Percentiles rank a stretch among this genome's conserved stretches.
phyloP scores from a whole-genome alignment of 2,329 filamentous ascomycete species.

The Exophiala spinifera region DNA sequence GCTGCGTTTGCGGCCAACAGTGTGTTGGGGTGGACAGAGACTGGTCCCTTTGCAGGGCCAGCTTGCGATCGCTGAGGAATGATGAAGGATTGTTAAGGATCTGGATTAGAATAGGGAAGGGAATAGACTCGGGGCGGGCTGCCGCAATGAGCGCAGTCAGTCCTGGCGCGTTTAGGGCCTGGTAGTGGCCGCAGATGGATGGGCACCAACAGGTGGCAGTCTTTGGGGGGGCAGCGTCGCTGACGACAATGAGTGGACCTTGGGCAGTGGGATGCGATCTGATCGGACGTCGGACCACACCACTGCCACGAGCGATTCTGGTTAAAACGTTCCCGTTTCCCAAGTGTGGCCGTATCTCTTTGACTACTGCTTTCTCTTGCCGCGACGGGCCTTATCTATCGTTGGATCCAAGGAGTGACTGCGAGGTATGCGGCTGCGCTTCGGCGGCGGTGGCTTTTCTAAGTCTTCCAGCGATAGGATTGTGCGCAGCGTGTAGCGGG shows the following conservation, averaged over 20 bases:
- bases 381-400: background rate
- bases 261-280: background rate
- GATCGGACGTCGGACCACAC: slow-evolving; percentile 2
- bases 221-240: background rate
- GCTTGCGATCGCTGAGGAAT: slow-evolving; percentile 28
- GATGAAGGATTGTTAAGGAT: slow-evolving; percentile 21
- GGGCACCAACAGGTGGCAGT: background rate
- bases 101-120: slow-evolving; percentile 12
- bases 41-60: slow-evolving; percentile 30
- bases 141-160: slow-evolving; percentile 12
- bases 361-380: background rate
- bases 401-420: background rate
- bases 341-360: background rate
- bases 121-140: slow-evolving; percentile 15
- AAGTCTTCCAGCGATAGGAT: background rate
- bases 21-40: slow-evolving; percentile 16
- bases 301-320: background rate
- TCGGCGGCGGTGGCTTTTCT: background rate
- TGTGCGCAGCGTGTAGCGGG: slow-evolving; percentile 18
- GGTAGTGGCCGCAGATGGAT: background rate
- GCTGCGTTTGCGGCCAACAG: slow-evolving; percentile 29
- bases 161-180: slow-evolving; percentile 4
- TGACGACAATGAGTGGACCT: slow-evolving; percentile 2
- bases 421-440: background rate
- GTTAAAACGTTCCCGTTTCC: background rate